These are phyloP conservation scores for Clarireedia monteithiana DNA, from an alignment of 2,329 filamentous ascomycete genomes.

Conservation along the genomic window DNA sequence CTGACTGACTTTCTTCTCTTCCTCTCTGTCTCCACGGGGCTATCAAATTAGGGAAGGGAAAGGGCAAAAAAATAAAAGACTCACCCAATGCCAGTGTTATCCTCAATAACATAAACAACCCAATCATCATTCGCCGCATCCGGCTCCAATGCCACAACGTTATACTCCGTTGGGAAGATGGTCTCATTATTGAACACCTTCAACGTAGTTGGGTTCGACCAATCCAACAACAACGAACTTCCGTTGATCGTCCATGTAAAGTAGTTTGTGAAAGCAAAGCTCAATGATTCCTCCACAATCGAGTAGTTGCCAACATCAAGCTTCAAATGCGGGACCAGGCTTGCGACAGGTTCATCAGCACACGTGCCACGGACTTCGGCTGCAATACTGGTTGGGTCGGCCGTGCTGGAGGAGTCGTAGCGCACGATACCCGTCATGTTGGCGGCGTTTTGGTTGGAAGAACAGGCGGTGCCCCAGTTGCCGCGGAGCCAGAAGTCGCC, in stretches of 20 bases:
- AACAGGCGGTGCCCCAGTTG: slow-evolving; percentile 42
- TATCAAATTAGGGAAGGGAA: neutral
- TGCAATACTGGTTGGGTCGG: slow-evolving; percentile 25
- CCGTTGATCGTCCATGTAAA: slow-evolving; percentile 44
- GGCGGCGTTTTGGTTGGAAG: slow-evolving; percentile 46
- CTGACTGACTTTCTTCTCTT: neutral
- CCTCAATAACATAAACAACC: slow-evolving; percentile 25
- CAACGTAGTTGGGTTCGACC: slow-evolving; percentile 38
- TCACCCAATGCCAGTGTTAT: slow-evolving; percentile 16
- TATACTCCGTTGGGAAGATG: slow-evolving; percentile 26
- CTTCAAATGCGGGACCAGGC: slow-evolving; percentile 24
- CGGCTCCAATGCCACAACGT: slow-evolving; percentile 15
- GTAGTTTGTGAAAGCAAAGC: slow-evolving; percentile 22
- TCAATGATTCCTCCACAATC: slow-evolving; percentile 12
- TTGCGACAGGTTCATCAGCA: slow-evolving; percentile 25
- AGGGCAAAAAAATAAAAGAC: neutral
- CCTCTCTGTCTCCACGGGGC: neutral
- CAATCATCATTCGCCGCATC: slow-evolving; percentile 9
- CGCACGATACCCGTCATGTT: slow-evolving; percentile 34
- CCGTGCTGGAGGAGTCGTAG: slow-evolving; percentile 31
- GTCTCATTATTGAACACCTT: slow-evolving; percentile 27
- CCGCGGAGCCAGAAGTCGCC: slow-evolving; percentile 50
- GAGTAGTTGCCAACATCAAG: slow-evolving; percentile 19
- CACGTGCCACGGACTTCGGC: slow-evolving; percentile 19
- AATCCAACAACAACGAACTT: slow-evolving; percentile 39